Evolutionary conservation across 2,329 filamentous ascomycete species (phyloP).

Genomic region (Colletotrichum somersetense): DNA sequence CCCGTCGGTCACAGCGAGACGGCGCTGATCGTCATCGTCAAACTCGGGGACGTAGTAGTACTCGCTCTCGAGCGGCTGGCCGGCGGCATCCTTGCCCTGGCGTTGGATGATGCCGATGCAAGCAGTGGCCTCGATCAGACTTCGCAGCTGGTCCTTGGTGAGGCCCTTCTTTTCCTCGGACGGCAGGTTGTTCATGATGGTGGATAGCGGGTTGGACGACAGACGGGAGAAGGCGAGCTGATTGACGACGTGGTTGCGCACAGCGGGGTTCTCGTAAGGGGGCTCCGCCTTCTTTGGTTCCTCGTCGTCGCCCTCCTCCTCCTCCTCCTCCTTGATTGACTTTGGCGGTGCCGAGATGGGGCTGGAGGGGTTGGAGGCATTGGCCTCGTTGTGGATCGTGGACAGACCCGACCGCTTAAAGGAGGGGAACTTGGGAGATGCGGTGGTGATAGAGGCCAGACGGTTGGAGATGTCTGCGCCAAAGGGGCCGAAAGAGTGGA

Average conservation of each 20-base stretch:
- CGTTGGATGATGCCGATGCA: conserved; percentile 91
- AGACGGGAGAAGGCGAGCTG: conserved; percentile 95
- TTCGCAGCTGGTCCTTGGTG: conserved; percentile 73
- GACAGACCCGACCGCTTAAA: conserved; percentile 38
- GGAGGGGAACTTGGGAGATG: conserved; percentile 68
- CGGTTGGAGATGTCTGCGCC: conserved; percentile 87
- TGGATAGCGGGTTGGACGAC: conserved; percentile 90
- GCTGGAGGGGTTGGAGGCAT: conserved; percentile 30
- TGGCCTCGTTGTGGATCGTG: conserved; percentile 27
- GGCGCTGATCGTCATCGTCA: conserved; percentile 82
- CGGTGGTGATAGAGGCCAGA: conserved; percentile 81
- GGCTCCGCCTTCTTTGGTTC: conserved; percentile 39
- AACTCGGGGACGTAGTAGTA: conserved; percentile 95
- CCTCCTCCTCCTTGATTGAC: conserved; percentile 22
- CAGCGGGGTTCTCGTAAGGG: conserved; percentile 49
- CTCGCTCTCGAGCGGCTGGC: conserved; percentile 92
- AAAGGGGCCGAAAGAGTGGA: conserved; percentile 93
- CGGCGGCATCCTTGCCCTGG: conserved; percentile 95
- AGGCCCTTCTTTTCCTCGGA: conserved; percentile 70
- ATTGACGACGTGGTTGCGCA: conserved; percentile 91
- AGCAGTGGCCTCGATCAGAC: conserved; percentile 77
- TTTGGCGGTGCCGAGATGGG: conserved; percentile 35
- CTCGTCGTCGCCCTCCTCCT: conserved; percentile 30
- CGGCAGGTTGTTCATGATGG: conserved; percentile 89
- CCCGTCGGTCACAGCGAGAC: conserved; percentile 85